Evolutionary conservation across 192 early-diverging fungal species (phyloP).

Genomic region (Endogone sp.): DNA sequence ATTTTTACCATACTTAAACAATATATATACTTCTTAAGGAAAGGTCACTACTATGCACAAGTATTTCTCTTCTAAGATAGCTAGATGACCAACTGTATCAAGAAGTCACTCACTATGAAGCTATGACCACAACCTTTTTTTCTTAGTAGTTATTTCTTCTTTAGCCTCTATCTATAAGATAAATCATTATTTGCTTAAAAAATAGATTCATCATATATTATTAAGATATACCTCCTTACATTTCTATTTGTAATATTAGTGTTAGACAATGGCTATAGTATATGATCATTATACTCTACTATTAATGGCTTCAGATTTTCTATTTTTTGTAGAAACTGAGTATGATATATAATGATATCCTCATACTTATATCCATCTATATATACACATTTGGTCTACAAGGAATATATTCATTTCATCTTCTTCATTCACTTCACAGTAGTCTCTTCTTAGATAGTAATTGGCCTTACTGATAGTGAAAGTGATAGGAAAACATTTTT

Average conservation of each 20-base stretch:
- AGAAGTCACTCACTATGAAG: constrained; percentile 1
- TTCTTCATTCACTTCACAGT: too few relatives aligned
- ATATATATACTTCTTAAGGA: constrained; percentile 6
- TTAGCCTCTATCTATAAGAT: constrained; percentile 4
- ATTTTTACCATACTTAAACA: constrained; percentile 9
- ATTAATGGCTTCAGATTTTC: neutral
- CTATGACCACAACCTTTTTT: constrained; percentile 10
- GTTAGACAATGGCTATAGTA: too few relatives aligned
- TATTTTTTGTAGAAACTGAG: constrained; percentile 6
- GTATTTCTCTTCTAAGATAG: neutral
- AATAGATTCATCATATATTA: constrained; percentile 18
- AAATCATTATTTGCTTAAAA: constrained; percentile 16
- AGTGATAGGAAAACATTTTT: too few relatives aligned
- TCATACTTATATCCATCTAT: constrained; percentile 17
- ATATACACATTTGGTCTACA: constrained; percentile 7
- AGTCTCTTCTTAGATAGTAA: too few relatives aligned
- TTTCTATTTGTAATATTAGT: too few relatives aligned
- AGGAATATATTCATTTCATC: too few relatives aligned
- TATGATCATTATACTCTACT: neutral
- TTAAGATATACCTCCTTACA: constrained; percentile 5
- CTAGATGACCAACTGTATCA: too few relatives aligned
- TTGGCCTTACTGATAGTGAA: too few relatives aligned
- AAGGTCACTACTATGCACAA: constrained; percentile 18
- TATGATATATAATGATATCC: constrained; percentile 13
- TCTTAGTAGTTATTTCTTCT: neutral